Base-by-base conservation (phyloP, 805 yeast genomes). In the Nakazawaea molendinolei region DNA sequence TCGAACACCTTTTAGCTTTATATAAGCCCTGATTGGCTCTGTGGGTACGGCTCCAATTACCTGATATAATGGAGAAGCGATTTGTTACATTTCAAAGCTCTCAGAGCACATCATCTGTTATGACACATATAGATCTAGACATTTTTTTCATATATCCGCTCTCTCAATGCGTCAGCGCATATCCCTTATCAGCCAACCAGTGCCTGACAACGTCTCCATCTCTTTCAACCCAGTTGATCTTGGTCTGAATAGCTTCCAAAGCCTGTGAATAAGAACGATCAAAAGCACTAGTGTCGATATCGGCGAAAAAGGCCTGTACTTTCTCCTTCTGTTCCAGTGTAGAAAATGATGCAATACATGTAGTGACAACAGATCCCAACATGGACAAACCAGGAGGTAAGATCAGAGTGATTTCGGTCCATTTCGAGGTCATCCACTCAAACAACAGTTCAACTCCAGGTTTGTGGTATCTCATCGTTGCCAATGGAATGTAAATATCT, bases 301-400 rank as follows among this genome's bases (percentile, higher is more conserved):
- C 52, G 10, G 49, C 54, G 50, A 76, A 75, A 64, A 77, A 71
- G 20, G 53, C 48, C 41, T 63, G 60, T 38, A 78, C 69, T 41
- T 67, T 69, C 14, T 63, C 61, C 45, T 67, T 67, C 44, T 75
- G 75, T 16, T 36, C 40, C 6, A 17, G 28, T n/a, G 14, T 36
- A 8, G 40, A 13, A 18, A 36, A 36, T 6, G 33, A 26, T 3
- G 33, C 59, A 5, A 85, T 71, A 33, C 79, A 63, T 23, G 80
- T 44, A 23, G 69, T 65, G 27, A 89, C 82, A 40, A 90, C 78
- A 16, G 79, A 67, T n/a, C 90, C 82, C 48, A 90, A 67, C 86
- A 87, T 76, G 16, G 86, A 69, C 44, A 81, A 69, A 8, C 86
- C 82, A n/a, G 95, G 86, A 35, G 97, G 95, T 55, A 86, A 71